Conservation (phyloP, 1,284 basidiomycete genomes). For the Macrocybe sp. region DNA sequence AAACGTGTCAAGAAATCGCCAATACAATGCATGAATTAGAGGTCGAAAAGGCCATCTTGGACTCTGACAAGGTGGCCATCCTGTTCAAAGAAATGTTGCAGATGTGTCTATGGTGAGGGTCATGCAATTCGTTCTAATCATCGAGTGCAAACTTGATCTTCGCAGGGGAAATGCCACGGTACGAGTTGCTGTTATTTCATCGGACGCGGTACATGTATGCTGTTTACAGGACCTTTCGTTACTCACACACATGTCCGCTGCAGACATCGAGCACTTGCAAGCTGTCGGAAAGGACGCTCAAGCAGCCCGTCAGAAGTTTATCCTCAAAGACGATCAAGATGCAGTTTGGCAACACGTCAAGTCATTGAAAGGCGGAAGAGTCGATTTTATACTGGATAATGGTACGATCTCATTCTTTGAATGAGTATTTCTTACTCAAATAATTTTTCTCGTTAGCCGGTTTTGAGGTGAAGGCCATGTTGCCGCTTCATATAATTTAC, state of each 20-base stretch:
- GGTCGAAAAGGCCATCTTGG: constrained; percentile 40
- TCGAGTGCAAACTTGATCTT: neutral
- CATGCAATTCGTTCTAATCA: neutral
- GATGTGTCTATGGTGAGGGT: constrained; percentile 76
- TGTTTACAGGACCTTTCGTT: constrained; percentile 72
- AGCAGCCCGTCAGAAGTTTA: constrained; percentile 68
- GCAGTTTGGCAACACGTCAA: constrained; percentile 74
- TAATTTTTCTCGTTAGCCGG: constrained; percentile 52
- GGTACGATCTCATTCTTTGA: constrained; percentile 36
- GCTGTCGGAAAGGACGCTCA: constrained; percentile 77
- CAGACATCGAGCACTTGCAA: constrained; percentile 84
- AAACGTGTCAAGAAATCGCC: constrained; percentile 53
- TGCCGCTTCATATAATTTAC: neutral
- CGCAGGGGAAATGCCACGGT: constrained; percentile 78
- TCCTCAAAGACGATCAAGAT: constrained; percentile 82
- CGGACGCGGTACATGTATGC: neutral
- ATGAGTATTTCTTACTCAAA: constrained; percentile 1
- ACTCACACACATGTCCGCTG: constrained; percentile 72
- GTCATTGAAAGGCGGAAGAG: constrained; percentile 47
- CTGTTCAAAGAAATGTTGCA: constrained; percentile 84
- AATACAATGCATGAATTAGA: constrained; percentile 63
- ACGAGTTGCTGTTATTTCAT: constrained; percentile 1
- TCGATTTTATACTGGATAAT: constrained; percentile 94
- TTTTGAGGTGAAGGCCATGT: constrained; percentile 61
- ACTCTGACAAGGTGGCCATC: constrained; percentile 52